Evolutionary conservation across 164 flowering plant genomes (phyloP).

Genomic region (Magnolia officinalis): DNA sequence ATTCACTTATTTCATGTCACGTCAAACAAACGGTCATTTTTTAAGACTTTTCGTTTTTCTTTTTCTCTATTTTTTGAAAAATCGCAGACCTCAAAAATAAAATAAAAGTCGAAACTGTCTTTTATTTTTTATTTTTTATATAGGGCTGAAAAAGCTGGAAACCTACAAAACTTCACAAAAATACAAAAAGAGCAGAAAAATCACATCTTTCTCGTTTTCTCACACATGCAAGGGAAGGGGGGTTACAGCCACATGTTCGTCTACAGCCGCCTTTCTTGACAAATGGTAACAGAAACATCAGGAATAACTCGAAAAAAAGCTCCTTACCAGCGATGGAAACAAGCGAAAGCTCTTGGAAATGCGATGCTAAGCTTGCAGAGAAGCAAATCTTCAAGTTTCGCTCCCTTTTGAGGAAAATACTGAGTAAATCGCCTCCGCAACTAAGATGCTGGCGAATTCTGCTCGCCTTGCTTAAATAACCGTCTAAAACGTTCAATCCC

Average conservation of each 20-base stretch:
- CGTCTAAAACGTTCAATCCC: background rate
- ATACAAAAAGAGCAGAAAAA: background rate
- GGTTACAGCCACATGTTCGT: conserved; percentile 4
- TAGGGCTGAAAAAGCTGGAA: background rate
- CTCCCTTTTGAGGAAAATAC: background rate
- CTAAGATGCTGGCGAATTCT: background rate
- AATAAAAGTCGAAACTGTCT: background rate
- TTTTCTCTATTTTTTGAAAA: background rate
- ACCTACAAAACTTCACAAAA: background rate
- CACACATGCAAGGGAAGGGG: background rate
- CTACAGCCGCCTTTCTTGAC: background rate
- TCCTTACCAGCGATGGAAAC: background rate
- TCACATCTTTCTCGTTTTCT: background rate
- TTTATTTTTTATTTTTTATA: background rate
- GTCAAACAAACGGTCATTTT: background rate
- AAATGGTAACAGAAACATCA: background rate
- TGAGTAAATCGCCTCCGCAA: background rate
- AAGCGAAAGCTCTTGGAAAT: background rate
- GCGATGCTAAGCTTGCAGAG: background rate
- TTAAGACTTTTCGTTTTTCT: background rate
- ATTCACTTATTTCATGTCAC: conserved; percentile 7
- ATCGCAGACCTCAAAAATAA: background rate
- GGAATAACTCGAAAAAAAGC: too few relatives aligned
- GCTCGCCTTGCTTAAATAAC: background rate
- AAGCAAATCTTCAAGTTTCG: background rate